Evolutionary conservation across 1,284 basidiomycete genomes (phyloP).

Genomic region (Fomes fomentarius): DNA sequence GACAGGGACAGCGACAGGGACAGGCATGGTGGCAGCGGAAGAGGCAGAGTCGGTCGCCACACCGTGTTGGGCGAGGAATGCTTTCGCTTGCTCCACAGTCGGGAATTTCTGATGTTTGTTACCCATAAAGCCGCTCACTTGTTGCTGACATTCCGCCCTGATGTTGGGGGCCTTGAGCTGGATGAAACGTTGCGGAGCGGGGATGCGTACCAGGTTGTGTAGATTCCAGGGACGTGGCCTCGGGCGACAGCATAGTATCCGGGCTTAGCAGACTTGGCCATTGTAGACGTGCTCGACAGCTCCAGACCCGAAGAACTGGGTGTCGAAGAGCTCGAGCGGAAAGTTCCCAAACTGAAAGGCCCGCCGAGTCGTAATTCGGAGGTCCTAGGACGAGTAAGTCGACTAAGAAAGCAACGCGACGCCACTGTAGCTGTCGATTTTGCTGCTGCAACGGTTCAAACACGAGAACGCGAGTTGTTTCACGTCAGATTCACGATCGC

Average conservation of each 20-base stretch:
- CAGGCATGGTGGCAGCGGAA: neutral
- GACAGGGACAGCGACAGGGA: neutral
- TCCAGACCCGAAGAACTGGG: no score
- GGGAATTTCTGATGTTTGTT: constrained; percentile 69
- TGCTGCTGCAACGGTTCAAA: no score
- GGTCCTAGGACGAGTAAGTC: no score
- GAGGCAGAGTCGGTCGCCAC: neutral
- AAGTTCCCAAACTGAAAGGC: no score
- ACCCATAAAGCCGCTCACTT: constrained; percentile 58
- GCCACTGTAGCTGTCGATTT: no score
- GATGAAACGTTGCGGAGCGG: neutral
- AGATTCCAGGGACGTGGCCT: constrained; percentile 30
- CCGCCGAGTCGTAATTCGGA: no score
- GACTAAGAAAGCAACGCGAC: no score
- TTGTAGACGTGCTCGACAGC: no score
- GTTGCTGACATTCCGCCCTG: constrained; percentile 63
- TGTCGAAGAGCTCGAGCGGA: no score
- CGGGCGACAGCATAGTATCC: constrained; percentile 34
- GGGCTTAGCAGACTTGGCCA: constrained; percentile 25
- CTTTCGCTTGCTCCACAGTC: constrained; percentile 53
- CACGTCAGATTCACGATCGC: no score
- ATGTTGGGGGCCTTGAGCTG: neutral
- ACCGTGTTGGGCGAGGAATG: constrained; percentile 25
- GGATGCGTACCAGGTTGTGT: constrained; percentile 28
- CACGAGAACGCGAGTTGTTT: no score